Percentiles rank a stretch among this genome's conserved stretches.
These are phyloP conservation scores for Mycocentrospora acerina DNA, from an alignment of 2,329 filamentous ascomycete genomes.

Conservation along the genomic window DNA sequence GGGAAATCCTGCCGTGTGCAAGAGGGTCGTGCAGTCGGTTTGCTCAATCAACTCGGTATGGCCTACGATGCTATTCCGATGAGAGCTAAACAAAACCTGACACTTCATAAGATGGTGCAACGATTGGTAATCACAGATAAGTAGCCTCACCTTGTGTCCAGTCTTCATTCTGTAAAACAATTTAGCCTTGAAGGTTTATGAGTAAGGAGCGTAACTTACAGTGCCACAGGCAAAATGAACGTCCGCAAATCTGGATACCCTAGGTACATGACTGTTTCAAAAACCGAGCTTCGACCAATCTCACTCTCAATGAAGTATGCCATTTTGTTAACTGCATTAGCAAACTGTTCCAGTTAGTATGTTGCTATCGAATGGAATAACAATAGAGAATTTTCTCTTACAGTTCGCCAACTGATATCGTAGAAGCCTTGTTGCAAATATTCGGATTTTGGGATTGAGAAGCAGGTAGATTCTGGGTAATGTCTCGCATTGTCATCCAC, in stretches of 20 bases:
- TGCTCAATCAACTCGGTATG: constrained; percentile 27
- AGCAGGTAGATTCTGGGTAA: constrained; percentile 23
- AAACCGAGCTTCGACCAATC: constrained; percentile 31
- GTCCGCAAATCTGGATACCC: constrained; percentile 42
- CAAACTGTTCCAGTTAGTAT: constrained; percentile 21
- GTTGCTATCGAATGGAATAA: constrained; percentile 16
- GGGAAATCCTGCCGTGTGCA: constrained; percentile 27
- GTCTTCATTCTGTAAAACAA: constrained; percentile 41
- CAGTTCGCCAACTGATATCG: constrained; percentile 33
- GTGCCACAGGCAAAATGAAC: constrained; percentile 42
- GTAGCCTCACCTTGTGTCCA: constrained; percentile 39
- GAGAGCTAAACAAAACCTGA: constrained; percentile 29
- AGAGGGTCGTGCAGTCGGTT: constrained; percentile 28
- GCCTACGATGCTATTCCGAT: constrained; percentile 26
- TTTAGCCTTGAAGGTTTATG: neutral
- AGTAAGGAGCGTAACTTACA: constrained; percentile 16
- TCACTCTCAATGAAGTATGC: constrained; percentile 34
- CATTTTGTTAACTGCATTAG: constrained; percentile 35
- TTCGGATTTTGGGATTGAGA: constrained; percentile 21
- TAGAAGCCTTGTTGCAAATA: constrained; percentile 28
- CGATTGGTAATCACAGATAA: neutral
- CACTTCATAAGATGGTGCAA: neutral
- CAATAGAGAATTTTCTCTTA: constrained; percentile 18
- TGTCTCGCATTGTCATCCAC: constrained; percentile 44
- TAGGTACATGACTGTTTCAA: constrained; percentile 31